Percentiles rank a stretch among this genome's conserved stretches.
Evolutionary conservation across 2,329 filamentous ascomycete species (phyloP).

Genomic region (Calonectria hawksworthii): DNA sequence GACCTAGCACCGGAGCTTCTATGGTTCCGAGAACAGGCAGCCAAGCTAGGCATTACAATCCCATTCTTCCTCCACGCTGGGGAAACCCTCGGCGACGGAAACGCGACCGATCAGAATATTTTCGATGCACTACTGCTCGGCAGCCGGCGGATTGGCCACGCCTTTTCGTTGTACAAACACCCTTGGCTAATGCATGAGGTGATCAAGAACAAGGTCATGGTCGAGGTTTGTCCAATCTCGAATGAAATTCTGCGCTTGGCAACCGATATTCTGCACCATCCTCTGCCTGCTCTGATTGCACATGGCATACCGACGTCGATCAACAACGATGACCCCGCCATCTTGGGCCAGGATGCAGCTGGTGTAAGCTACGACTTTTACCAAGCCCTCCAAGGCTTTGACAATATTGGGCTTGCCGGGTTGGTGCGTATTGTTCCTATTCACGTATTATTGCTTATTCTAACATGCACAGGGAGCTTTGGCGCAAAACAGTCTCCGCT

Average conservation of each 20-base stretch:
- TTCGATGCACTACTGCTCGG: constrained; percentile 78
- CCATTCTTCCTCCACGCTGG: constrained; percentile 81
- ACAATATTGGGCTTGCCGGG: constrained; percentile 70
- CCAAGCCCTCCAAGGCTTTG: constrained; percentile 76
- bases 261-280: constrained; percentile 72
- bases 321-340: constrained; percentile 16
- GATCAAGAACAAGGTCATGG: constrained; percentile 74
- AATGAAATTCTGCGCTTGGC: constrained; percentile 76
- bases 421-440: not conserved
- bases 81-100: constrained; percentile 75
- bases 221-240: constrained; percentile 77
- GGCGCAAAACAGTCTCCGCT: constrained; percentile 7
- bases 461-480: constrained; percentile 9
- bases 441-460: not conserved
- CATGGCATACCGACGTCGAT: constrained; percentile 72
- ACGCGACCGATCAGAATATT: constrained; percentile 73
- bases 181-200: constrained; percentile 76
- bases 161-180: constrained; percentile 76
- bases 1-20: constrained; percentile 9
- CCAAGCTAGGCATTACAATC: constrained; percentile 47
- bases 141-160: constrained; percentile 76
- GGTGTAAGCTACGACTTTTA: constrained; percentile 78
- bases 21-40: constrained; percentile 3
- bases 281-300: constrained; percentile 74
- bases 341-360: constrained; percentile 48